Base-by-base conservation (phyloP, 1,284 basidiomycete species). In the Rhodotorula sp. region DNA sequence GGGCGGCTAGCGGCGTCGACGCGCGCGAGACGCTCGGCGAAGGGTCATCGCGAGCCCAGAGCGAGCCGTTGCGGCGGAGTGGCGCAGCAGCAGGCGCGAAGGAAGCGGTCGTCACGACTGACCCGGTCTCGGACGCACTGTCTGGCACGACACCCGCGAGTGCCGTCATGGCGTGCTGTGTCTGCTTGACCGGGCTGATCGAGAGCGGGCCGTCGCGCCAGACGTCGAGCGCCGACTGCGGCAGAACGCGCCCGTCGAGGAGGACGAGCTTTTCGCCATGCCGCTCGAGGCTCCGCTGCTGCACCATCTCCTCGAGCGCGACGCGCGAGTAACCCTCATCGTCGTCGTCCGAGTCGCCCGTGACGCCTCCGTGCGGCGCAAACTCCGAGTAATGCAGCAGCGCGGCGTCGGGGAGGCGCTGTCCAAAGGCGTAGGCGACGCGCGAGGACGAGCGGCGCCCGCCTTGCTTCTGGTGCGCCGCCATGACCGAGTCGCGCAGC, bases 401-500 rank as follows among this genome's bases (percentile, higher is more conserved):
- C 7, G 63, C 58, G 1, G 49, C 41, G 41, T 74, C 72, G 27
- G 68, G 70, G 4, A 74, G 50, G 4, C 70, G 62, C n/a, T 70
- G 63, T 1, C 74, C 74, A 23, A 76, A 76, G 1, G 74, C 74
- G 61, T 72, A 76, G 9, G 46, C 48, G 46, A 70, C 60, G 23
- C 74, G 72, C 4, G 52, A 45, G 8, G 70, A 70, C 2, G 72
- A 68, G 10, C 72, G 67, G 3, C 74, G 67, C 0, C 46, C 17
- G 55, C 34, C 34, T 34, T 52, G 27, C 1, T 27, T 48, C n/a
- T 54, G 48, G 25, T 52, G 54, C 17, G 53, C n/a, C 42, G 66
- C 63, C 52, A 70, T 64, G 70, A 74, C 23, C 13, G 67, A 52
- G 45, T 72, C 74, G 55, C 72, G 67, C 9, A 72, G 56, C 1